Base-by-base conservation (phyloP, 768 basidiomycete genomes). In the Boletus rubropictus region DNA sequence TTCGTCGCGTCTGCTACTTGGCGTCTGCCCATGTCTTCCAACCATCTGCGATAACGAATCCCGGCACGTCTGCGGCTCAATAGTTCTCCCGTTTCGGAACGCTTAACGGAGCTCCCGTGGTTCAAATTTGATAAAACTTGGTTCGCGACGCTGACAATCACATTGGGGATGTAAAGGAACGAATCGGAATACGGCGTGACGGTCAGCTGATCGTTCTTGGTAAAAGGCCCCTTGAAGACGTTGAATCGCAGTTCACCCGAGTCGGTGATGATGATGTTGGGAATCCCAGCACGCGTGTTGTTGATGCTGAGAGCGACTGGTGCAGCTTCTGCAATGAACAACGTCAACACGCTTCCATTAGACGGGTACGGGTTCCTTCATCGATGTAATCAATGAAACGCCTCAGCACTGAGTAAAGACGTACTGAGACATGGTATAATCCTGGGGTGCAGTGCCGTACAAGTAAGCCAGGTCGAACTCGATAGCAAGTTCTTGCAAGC, bases 141-240 rank as follows among this genome's bases (percentile, higher is more conserved):
- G 12, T 67, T 74, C 4, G 82, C 86, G 27, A 77, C 61, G 21
- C 66, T 60, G 14, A 77, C 63, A 0, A 75, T 62, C 29, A 89
- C 69, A 36, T 76, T 67, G 5, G 81, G 66, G 46, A 89, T 74
- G 64, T 73, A 89, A 18, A 77, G 50, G 71, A 88, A 86, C 8
- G 69, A 49, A 57, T 89, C 80, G 0, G 68, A 63, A 59, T 86
- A 92, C 0, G 89, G 86, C 6, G 78, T 81, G 2, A 78, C 77
- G 1, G 86, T 86, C 37, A 90, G 74, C 55, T 89, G 82, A 62
- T 92, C 88, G 61, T 90, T 86, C 62, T 80, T 80, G 25, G 83
- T 84, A 68, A 92, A 91, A 3, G 79, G 57, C 2, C 89, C 89
- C 2, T 72, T 54, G 58, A 79, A 81, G 42, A 89, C 63, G 54